Conservation (phyloP, 1,139 yeast genomes). For the Blastobotrys elegans region DNA sequence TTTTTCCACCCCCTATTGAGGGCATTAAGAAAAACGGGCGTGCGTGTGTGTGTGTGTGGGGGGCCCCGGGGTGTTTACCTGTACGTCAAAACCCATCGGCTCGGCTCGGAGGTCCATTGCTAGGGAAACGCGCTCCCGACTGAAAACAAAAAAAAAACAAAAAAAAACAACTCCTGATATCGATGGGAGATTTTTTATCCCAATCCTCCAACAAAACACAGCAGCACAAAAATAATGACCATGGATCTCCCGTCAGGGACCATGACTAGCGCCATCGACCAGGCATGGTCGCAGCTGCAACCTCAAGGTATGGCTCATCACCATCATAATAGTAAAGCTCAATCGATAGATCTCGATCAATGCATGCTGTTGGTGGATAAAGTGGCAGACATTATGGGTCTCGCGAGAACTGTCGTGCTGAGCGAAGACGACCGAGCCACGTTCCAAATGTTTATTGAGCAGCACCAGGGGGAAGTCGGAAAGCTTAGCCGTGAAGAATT, state of each 20-base stretch:
- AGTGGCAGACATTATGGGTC: slow-evolving; percentile 10
- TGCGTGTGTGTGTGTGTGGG: too few relatives aligned
- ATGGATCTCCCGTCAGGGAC: slow-evolving; percentile 3
- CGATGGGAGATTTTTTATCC: too few relatives aligned
- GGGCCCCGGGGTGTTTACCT: too few relatives aligned
- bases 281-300: neutral
- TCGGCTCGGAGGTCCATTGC: too few relatives aligned
- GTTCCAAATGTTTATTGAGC: neutral
- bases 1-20: too few relatives aligned
- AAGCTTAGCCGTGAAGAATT: slow-evolving; percentile 10
- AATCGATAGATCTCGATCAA: slow-evolving; percentile 9
- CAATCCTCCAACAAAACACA: too few relatives aligned
- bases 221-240: neutral
- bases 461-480: slow-evolving; percentile 2
- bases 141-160: too few relatives aligned
- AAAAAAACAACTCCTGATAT: too few relatives aligned
- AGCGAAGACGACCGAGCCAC: slow-evolving; percentile 2
- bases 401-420: slow-evolving; percentile 5
- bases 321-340: neutral
- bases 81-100: too few relatives aligned
- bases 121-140: too few relatives aligned
- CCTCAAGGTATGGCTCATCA: neutral
- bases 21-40: too few relatives aligned
- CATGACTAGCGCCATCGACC: slow-evolving; percentile 4
- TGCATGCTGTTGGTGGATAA: slow-evolving; percentile 9